A percentile compares a stretch with the other conserved stretches of the same genome.
phyloP scores from a whole-genome alignment of 2,329 filamentous ascomycete species.

The Metarhizium sp. region DNA sequence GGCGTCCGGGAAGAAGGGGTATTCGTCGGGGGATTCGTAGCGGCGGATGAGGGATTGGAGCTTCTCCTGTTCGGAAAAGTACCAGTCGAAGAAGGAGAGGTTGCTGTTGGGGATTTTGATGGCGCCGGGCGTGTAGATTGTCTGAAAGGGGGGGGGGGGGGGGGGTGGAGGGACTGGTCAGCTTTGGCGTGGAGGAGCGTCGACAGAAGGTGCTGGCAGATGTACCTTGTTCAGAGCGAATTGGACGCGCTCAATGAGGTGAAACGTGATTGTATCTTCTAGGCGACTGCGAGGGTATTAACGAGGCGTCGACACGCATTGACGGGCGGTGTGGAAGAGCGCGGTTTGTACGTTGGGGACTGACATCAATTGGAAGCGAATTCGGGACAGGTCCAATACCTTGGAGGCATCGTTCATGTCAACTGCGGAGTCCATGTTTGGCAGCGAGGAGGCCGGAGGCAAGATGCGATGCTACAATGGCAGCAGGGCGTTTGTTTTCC shows the following conservation, averaged over 20 bases:
- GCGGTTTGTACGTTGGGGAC: slow-evolving; percentile 14
- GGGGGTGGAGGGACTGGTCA: neutral
- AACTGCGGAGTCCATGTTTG: slow-evolving; percentile 77
- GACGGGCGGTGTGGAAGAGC: neutral
- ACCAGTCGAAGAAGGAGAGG: slow-evolving; percentile 88
- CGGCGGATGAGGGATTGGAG: slow-evolving; percentile 89
- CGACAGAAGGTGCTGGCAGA: slow-evolving; percentile 1
- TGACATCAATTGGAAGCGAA: slow-evolving; percentile 89
- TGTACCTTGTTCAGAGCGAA: slow-evolving; percentile 70
- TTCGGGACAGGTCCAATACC: slow-evolving; percentile 82
- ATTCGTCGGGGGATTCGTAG: slow-evolving; percentile 93
- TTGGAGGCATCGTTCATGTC: slow-evolving; percentile 77
- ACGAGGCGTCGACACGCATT: neutral
- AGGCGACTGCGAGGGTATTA: slow-evolving; percentile 55
- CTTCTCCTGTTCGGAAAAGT: slow-evolving; percentile 80
- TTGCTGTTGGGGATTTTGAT: slow-evolving; percentile 63
- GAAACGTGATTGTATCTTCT: slow-evolving; percentile 95
- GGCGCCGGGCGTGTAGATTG: slow-evolving; percentile 76
- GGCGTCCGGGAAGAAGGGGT: slow-evolving; percentile 86
- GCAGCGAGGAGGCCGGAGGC: neutral
- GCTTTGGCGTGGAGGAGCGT: neutral
- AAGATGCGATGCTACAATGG: slow-evolving; percentile 18
- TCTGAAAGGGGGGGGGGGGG: slow-evolving; percentile 26
- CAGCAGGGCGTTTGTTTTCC: slow-evolving; percentile 23
- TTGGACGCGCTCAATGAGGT: slow-evolving; percentile 95